A percentile compares a stretch with the other conserved stretches of the same genome.
phyloP scores from a whole-genome alignment of 352 stramenopile genomes.

The Pythium oligandrum region DNA sequence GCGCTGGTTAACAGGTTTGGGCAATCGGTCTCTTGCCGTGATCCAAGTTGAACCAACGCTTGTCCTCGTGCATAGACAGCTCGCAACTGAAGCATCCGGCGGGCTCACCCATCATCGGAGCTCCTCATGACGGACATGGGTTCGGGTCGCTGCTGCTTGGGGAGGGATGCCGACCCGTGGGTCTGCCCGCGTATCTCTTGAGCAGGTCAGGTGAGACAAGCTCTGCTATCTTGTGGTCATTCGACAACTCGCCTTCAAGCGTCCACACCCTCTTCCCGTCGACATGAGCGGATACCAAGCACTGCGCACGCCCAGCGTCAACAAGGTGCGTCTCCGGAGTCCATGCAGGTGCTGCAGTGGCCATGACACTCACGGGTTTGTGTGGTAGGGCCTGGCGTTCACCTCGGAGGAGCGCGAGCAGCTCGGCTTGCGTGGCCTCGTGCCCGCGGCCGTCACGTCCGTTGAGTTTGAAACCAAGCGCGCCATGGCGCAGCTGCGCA shows the following conservation, averaged over 20 bases:
- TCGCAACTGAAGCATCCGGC: too few species aligned
- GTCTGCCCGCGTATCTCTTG: too few species aligned
- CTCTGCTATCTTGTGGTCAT: not conserved
- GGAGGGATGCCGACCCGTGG: too few species aligned
- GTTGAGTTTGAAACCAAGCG: conserved; percentile 87
- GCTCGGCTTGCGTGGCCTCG: conserved; percentile 87
- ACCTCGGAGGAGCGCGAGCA: conserved; percentile 83
- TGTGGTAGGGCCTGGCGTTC: conserved; percentile 81
- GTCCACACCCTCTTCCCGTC: not conserved
- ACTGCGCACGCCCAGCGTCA: conserved; percentile 84
- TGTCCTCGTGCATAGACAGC: too few species aligned
- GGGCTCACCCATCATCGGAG: too few species aligned
- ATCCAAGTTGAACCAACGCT: too few species aligned
- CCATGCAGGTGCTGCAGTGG: not conserved
- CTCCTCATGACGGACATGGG: too few species aligned
- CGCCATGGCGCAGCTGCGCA: conserved; percentile 82
- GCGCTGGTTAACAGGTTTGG: too few species aligned
- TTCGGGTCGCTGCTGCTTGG: too few species aligned
- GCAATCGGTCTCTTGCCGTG: too few species aligned
- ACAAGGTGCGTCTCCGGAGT: conserved; percentile 60
- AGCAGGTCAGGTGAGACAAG: too few species aligned
- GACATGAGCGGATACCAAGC: conserved; percentile 47
- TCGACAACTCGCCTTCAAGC: not conserved
- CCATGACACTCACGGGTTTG: not conserved
- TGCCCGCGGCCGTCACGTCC: conserved; percentile 81